These are phyloP conservation scores for Jasminum sambac DNA, from an alignment of 257 asterid genomes.

Conservation along the genomic window DNA sequence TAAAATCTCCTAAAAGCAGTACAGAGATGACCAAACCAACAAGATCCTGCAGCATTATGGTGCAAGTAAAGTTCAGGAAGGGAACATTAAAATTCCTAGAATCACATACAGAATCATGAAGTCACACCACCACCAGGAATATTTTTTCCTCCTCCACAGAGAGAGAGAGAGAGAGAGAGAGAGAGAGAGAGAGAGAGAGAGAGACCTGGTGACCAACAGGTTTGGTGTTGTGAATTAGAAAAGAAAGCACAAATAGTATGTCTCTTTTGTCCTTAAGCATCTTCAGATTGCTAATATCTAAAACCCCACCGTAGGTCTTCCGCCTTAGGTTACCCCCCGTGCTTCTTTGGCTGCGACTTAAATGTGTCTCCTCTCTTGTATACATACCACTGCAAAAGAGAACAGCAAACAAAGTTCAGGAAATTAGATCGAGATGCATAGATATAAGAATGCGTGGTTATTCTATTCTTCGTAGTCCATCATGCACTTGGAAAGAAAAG, in stretches of 20 bases:
- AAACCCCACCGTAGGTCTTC: slow-evolving; percentile 57
- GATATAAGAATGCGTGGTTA: not conserved
- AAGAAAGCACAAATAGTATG: slow-evolving; percentile 67
- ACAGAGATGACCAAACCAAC: slow-evolving; percentile 93
- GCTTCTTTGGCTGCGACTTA: slow-evolving; percentile 40
- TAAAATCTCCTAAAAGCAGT: slow-evolving; percentile 96
- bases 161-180: too few relatives aligned
- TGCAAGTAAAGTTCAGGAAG: slow-evolving; percentile 11
- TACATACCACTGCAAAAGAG: slow-evolving; percentile 38
- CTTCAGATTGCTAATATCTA: slow-evolving; percentile 70
- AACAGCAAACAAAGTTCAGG: slow-evolving; percentile 14
- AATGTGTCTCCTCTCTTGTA: slow-evolving; percentile 43
- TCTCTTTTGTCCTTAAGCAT: slow-evolving; percentile 81
- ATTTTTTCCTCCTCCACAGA: too few relatives aligned
- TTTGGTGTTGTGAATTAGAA: slow-evolving; percentile 81
- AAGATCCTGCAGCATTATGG: slow-evolving; percentile 77
- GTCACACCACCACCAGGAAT: not conserved
- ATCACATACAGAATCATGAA: not conserved
- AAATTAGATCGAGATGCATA: not conserved
- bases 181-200: slow-evolving; percentile 14
- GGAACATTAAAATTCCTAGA: not conserved
- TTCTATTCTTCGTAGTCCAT: not conserved
- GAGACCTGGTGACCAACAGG: slow-evolving; percentile 98
- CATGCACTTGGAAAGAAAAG: not conserved
- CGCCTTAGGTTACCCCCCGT: slow-evolving; percentile 45